phyloP scores from a whole-genome alignment of 176 grass and related monocot genomes.

The Secale cereale region DNA sequence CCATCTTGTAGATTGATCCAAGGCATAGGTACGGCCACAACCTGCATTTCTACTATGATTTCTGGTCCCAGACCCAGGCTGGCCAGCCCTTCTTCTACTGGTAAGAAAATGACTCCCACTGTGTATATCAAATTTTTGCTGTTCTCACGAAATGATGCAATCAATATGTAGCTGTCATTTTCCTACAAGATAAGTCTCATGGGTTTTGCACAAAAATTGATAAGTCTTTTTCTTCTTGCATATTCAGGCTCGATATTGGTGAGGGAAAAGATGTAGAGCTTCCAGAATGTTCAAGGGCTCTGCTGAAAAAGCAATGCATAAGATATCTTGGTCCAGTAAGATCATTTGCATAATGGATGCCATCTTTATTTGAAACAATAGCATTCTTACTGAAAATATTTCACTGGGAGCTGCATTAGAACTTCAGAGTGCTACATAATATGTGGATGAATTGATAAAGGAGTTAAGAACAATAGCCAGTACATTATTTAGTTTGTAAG shows the following conservation, averaged over 20 bases:
- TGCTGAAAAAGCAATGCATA: conserved; percentile 74
- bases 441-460: neutral
- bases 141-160: neutral
- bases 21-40: conserved; percentile 94
- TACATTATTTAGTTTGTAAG: neutral
- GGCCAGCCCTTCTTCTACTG: conserved; percentile 99
- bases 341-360: neutral
- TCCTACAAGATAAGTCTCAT: neutral
- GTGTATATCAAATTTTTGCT: neutral
- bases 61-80: conserved; percentile 68
- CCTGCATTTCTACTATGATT: conserved; percentile 82
- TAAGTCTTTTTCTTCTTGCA: neutral
- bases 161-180: neutral
- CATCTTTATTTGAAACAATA: neutral
- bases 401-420: neutral
- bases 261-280: conserved; percentile 82
- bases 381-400: neutral
- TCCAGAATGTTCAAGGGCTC: conserved; percentile 56
- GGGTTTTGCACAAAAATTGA: neutral
- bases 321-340: conserved; percentile 94
- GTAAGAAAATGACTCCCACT: conserved; percentile 30
- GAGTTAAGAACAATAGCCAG: neutral
- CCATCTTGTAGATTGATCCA: conserved; percentile 68
- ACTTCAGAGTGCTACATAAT: neutral
- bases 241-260: conserved; percentile 84